Percentiles rank a stretch among this genome's conserved stretches.
Conservation (phyloP, 345 rosid species). For the Corchorus olitorius region DNA sequence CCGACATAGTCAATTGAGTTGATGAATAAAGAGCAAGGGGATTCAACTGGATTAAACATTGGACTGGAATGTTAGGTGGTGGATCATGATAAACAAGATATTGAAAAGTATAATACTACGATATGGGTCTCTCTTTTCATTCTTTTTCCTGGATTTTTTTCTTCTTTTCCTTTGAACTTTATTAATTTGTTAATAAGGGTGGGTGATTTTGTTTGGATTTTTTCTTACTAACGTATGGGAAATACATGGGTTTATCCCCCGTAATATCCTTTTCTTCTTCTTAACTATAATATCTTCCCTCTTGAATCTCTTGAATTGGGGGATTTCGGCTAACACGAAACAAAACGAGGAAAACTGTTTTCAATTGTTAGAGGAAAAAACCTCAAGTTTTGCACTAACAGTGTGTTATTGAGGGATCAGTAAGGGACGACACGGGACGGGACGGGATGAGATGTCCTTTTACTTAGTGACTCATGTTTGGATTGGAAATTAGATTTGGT, state of each 20-base stretch:
- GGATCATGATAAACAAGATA: conserved; percentile 85
- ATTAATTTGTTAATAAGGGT: conserved; percentile 36
- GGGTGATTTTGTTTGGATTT: conserved; percentile 48
- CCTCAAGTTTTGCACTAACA: too few relatives aligned
- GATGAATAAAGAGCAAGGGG: conserved; percentile 52
- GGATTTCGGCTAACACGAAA: too few relatives aligned
- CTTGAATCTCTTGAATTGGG: too few relatives aligned
- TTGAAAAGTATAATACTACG: conserved; percentile 32
- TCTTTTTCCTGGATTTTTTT: conserved; percentile 22
- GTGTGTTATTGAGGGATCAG: too few relatives aligned
- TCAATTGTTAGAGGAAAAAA: too few relatives aligned
- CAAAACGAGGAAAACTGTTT: too few relatives aligned
- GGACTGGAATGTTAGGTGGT: conserved; percentile 96
- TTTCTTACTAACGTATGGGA: conserved; percentile 48
- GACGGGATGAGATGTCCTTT: too few relatives aligned
- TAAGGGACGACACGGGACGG: too few relatives aligned
- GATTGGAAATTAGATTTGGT: too few relatives aligned
- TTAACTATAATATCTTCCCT: conserved; percentile 12
- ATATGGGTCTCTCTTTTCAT: conserved; percentile 23
- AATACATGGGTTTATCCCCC: conserved; percentile 28
- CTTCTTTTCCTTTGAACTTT: conserved; percentile 18
- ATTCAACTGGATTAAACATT: conserved; percentile 74
- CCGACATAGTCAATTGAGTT: conserved; percentile 59
- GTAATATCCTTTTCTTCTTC: conserved; percentile 7
- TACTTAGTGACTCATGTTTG: too few relatives aligned